A percentile compares a stretch with the other conserved stretches of the same genome.
Evolutionary conservation across 257 asterid species (phyloP).

Genomic region (Solanum virginianum): DNA sequence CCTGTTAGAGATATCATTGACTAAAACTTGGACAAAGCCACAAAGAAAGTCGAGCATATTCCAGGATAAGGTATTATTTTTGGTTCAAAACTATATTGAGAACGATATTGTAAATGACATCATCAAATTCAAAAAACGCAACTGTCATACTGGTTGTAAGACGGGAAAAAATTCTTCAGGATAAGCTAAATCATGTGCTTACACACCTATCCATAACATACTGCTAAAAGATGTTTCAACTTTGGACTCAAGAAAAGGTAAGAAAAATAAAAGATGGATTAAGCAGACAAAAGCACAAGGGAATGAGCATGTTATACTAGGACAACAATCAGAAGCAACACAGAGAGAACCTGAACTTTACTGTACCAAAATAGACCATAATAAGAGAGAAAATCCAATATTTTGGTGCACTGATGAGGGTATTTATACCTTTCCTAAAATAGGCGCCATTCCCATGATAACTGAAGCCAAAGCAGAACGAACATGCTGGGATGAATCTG

Average conservation of each 20-base stretch:
- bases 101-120: background rate
- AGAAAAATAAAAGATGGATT: background rate
- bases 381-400: background rate
- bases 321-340: background rate
- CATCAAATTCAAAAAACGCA: background rate
- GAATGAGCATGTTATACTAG: background rate
- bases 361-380: background rate
- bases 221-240: background rate
- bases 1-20: background rate
- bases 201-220: background rate
- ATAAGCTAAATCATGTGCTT: background rate
- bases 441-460: constrained; percentile 36
- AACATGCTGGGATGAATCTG: constrained; percentile 36
- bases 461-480: constrained; percentile 41
- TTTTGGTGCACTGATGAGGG: background rate
- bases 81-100: background rate
- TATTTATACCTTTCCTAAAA: constrained; percentile 24
- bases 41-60: background rate
- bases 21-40: background rate
- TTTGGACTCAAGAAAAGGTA: background rate
- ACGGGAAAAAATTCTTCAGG: background rate
- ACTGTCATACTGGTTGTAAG: background rate
- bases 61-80: background rate
- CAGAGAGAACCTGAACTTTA: background rate
- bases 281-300: background rate